Base-by-base conservation (phyloP, 768 basidiomycete genomes). In the Russula ochroleuca region DNA sequence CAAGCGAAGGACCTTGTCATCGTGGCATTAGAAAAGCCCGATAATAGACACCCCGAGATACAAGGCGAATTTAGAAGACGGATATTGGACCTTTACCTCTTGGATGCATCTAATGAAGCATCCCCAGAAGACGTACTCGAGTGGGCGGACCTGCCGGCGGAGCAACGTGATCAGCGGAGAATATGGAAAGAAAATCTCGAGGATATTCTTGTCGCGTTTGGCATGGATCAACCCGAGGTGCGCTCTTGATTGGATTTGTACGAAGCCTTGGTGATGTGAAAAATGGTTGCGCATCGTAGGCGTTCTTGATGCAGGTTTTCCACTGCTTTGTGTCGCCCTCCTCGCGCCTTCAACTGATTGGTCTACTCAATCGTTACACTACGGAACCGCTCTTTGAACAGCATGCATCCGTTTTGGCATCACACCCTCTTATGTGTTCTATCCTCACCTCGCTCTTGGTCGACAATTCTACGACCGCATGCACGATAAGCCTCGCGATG, bases 121-220 rank as follows among this genome's bases (percentile, higher is more conserved):
- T 90, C 88, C 4, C 84, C 83, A 3, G 80, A 83, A 49, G 91
- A 93, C 70, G 79, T 85, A 35, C 71, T 93, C 40, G 91, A 92
- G 69, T 87, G 86, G 84, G 85, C 85, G 15, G 82, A 80, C 48
- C 74, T 91, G 59, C 83, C 86, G 69, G 78, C 80, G 66, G 81
- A 80, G 25, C 82, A 90, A 69, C 80, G 85, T 56, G 81, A 82
- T 59, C 80, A 78, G 70, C 78, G 81, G 67, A 77, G 79, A 15
- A 76, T 81, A 31, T 94, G 91, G 91, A 92, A 91, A 73, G 73
- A 76, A 33, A 94, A 90, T 71, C 76, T 94, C 64, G 89, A 92
- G 71, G 86, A 89, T 68, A 80, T 89, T 21, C 77, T 93, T 47
- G 77, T 90, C 45, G 80, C 77, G 57, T 87, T 83, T 70, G 90